Evolutionary conservation across 768 basidiomycete species (phyloP).

Genomic region (Chiua virens): DNA sequence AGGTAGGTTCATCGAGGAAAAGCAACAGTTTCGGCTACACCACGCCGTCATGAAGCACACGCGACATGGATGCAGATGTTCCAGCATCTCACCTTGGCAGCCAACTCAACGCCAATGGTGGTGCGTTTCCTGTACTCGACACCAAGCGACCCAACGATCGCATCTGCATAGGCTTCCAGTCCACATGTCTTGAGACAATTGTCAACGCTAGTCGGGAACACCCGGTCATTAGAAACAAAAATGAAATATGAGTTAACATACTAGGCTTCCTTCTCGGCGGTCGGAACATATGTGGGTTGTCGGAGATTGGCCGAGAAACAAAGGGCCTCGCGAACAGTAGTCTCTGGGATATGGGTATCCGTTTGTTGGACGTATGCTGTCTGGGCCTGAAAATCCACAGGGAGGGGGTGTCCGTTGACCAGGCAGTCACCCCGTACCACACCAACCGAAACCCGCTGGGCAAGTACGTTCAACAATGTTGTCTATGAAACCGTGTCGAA

Average conservation of each 20-base stretch:
- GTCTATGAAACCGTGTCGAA: slow-evolving; percentile 35
- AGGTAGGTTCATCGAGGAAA: slow-evolving; percentile 64
- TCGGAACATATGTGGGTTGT: slow-evolving; percentile 64
- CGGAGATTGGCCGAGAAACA: slow-evolving; percentile 78
- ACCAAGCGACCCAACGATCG: slow-evolving; percentile 56
- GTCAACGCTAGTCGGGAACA: slow-evolving; percentile 40
- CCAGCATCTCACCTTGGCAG: slow-evolving; percentile 42
- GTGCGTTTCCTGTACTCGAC: slow-evolving; percentile 54
- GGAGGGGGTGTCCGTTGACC: slow-evolving; percentile 54
- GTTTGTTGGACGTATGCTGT: slow-evolving; percentile 63
- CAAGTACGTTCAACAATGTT: slow-evolving; percentile 57
- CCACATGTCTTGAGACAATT: slow-evolving; percentile 64
- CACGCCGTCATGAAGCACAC: not conserved
- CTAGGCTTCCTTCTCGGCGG: slow-evolving; percentile 78
- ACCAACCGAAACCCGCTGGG: slow-evolving; percentile 47
- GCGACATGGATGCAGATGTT: not conserved
- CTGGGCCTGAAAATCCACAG: slow-evolving; percentile 62
- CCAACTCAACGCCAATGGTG: slow-evolving; percentile 62
- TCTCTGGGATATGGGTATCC: slow-evolving; percentile 76
- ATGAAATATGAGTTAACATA: slow-evolving; percentile 36
- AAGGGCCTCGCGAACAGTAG: slow-evolving; percentile 81
- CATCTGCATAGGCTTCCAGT: slow-evolving; percentile 58
- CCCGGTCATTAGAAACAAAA: not conserved
- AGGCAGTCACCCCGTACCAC: slow-evolving; percentile 51
- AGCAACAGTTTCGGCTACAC: slow-evolving; percentile 44